Percentiles rank a stretch among this genome's conserved stretches.
phyloP scores from a whole-genome alignment of 805 yeast genomes.

The Candida koratica region DNA sequence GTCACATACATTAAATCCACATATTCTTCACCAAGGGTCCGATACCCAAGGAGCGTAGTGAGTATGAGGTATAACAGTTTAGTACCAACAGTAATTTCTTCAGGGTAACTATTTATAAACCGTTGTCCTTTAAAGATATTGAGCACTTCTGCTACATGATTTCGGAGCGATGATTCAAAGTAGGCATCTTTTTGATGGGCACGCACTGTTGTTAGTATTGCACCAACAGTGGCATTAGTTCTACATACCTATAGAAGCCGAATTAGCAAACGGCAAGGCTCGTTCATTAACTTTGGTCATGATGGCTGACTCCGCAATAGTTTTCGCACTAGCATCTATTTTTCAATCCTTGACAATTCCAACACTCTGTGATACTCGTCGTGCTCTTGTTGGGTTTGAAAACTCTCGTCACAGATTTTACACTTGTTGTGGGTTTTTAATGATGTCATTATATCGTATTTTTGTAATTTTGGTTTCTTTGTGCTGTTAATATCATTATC shows the following conservation, averaged over 20 bases:
- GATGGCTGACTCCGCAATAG: not conserved
- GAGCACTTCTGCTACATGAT: slow-evolving; percentile 53
- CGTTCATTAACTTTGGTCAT: slow-evolving; percentile 12
- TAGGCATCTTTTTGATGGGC: slow-evolving; percentile 88
- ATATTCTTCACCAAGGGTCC: slow-evolving; percentile 93
- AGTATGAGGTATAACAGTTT: slow-evolving; percentile 62
- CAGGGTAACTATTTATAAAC: slow-evolving; percentile 58
- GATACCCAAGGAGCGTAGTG: slow-evolving; percentile 71
- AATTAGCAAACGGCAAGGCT: slow-evolving; percentile 67
- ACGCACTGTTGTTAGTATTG: slow-evolving; percentile 50
- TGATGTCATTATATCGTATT: slow-evolving; percentile 10
- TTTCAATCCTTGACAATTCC: slow-evolving; percentile 33
- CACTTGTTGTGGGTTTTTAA: slow-evolving; percentile 17
- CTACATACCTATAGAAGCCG: slow-evolving; percentile 74
- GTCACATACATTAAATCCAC: slow-evolving; percentile 72
- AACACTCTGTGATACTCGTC: slow-evolving; percentile 52
- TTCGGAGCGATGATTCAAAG: slow-evolving; percentile 52
- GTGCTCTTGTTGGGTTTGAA: slow-evolving; percentile 44
- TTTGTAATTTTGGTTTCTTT: slow-evolving; percentile 1
- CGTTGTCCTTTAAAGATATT: slow-evolving; percentile 58
- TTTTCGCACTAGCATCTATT: too few species aligned
- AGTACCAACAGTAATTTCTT: slow-evolving; percentile 55
- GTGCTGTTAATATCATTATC: slow-evolving; percentile 2
- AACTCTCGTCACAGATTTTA: slow-evolving; percentile 21
- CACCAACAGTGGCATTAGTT: not conserved